Evolutionary conservation across 306 rosid species (phyloP), one percentile per base, ranked within the genome.

Genomic region (Fragaria nilgerrensis): DNA sequence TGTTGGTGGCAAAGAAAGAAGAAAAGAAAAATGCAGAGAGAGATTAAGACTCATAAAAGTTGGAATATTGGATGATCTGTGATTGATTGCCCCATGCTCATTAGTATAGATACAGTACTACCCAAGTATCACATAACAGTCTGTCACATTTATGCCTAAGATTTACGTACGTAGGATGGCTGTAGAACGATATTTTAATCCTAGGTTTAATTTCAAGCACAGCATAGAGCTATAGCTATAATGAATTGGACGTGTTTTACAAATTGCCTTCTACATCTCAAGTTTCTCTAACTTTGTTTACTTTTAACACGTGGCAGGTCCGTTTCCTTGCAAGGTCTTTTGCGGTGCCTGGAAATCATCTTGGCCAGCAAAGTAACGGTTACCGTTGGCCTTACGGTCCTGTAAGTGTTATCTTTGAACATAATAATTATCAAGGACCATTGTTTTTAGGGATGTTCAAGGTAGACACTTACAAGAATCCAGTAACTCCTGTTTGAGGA

Each of bases 351-450:
- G 98, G 98, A 80, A 91, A 95, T 88, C 93, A 95, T 81, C 89
- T 88, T 55, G 98, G 98, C 69, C 98, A 95, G 84, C 98, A 90
- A 84, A 92, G 98, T 85, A 91, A 95, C 50, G 98, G 98, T 41
- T 95, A 86, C 53, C 92, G 91, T 64, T 95, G 98, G 98, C 98
- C 98, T 67, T 95, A 92, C 87, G 98, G 98, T 81, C 97, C 97
- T 25, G 98, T 95, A 87, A 92, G 96, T 47, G 74, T 59, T 50
- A 22, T 34, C 29, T 74, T 34, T 75, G 45, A 69, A 69, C 41
- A 47, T 64, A 11, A 37, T 68, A 39, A 9, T 43, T 27, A n/a
- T 78, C 2, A 5, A 43, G 29, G 2, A 43, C 29, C 53, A 68
- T 75, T 61, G 20, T 19, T 50, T 58, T 12, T 27, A 16, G 9